Conservation (phyloP, 352 stramenopile genomes). For the Elongisporangium undulatum region DNA sequence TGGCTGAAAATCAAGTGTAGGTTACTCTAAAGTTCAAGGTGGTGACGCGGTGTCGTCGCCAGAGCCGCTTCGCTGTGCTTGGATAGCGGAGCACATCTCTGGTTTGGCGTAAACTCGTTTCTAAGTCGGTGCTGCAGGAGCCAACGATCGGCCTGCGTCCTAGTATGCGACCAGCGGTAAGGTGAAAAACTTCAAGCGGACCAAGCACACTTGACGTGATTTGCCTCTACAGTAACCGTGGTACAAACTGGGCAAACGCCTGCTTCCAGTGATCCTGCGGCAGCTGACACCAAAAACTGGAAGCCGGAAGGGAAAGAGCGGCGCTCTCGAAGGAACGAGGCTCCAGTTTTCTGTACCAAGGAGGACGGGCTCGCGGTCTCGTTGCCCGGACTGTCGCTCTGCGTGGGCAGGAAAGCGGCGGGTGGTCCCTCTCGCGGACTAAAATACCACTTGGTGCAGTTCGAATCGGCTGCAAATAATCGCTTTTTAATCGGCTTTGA, state of each 20-base stretch:
- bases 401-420: too few species aligned
- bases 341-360: background rate
- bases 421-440: background rate
- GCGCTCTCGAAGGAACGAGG: background rate
- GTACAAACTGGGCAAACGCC: background rate
- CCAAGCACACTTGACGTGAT: background rate
- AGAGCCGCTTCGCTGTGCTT: background rate
- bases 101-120: background rate
- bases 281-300: background rate
- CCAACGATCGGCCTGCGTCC: too few species aligned
- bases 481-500: background rate
- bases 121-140: background rate
- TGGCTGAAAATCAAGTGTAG: background rate
- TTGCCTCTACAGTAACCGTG: background rate
- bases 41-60: background rate
- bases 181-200: background rate
- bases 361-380: background rate
- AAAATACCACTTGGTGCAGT: background rate
- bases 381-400: background rate
- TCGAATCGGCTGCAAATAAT: background rate
- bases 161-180: background rate
- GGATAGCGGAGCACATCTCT: background rate
- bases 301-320: background rate
- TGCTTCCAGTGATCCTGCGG: background rate
- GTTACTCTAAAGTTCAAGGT: background rate